phyloP scores from a whole-genome alignment of 208 protist species.

The Leishmania braziliensis region DNA sequence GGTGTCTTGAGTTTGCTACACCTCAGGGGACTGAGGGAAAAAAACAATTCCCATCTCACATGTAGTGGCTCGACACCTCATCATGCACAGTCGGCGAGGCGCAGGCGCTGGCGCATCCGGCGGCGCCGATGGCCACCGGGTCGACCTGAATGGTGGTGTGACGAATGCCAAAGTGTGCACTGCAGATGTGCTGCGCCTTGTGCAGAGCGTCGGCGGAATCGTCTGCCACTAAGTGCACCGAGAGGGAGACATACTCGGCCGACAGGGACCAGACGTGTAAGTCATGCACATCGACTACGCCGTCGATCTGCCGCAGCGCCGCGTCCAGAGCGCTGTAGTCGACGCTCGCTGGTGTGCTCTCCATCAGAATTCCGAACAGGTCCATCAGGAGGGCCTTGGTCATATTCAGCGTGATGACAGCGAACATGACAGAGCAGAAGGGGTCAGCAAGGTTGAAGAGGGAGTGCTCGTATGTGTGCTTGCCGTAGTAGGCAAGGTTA shows the following conservation, averaged over 20 bases:
- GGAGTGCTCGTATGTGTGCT: slow-evolving; percentile 51
- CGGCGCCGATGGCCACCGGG: slow-evolving; percentile 36
- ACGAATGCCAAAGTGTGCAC: slow-evolving; percentile 58
- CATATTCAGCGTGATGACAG: slow-evolving; percentile 87
- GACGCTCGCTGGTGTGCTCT: slow-evolving; percentile 76
- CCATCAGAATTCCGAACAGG: slow-evolving; percentile 90
- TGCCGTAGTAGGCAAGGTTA: slow-evolving; percentile 51
- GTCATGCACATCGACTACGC: slow-evolving; percentile 84
- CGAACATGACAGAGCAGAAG: slow-evolving; percentile 86
- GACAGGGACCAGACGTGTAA: slow-evolving; percentile 92
- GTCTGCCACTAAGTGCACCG: slow-evolving; percentile 78
- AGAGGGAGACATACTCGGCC: slow-evolving; percentile 74
- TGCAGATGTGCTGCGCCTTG: slow-evolving; percentile 67
- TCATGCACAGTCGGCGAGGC: slow-evolving; percentile 4
- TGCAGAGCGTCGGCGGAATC: slow-evolving; percentile 42
- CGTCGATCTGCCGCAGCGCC: slow-evolving; percentile 57
- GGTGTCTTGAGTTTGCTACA: not conserved
- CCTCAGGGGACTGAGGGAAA: not conserved
- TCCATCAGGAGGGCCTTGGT: slow-evolving; percentile 68
- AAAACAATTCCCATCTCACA: not conserved
- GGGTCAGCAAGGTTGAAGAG: slow-evolving; percentile 90
- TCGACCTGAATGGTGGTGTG: slow-evolving; percentile 94
- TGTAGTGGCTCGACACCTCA: not conserved
- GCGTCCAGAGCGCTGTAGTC: slow-evolving; percentile 54
- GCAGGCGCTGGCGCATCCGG: slow-evolving; percentile 36